Evolutionary conservation across 2,329 filamentous ascomycete species (phyloP).

Genomic region (Xylaria sp.): DNA sequence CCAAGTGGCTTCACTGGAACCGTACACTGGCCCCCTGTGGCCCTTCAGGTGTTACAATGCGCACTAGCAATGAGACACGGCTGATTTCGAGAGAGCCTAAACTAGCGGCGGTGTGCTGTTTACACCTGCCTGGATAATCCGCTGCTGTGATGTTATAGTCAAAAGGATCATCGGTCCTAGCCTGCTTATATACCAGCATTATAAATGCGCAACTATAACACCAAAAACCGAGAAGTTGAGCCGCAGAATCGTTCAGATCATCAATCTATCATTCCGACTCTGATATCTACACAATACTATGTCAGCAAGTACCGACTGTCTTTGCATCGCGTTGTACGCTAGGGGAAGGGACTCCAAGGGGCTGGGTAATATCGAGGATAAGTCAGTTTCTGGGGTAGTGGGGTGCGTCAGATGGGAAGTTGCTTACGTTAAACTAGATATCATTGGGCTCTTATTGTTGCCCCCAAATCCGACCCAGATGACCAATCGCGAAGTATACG

Average conservation of each 20-base stretch:
- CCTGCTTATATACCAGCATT: not conserved
- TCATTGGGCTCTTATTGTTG: slow-evolving; percentile 54
- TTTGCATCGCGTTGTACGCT: slow-evolving; percentile 42
- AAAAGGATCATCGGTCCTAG: not conserved
- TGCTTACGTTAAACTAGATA: slow-evolving; percentile 45
- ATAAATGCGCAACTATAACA: slow-evolving; percentile 2
- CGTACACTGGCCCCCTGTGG: not conserved
- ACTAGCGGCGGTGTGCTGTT: not conserved
- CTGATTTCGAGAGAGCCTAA: not conserved
- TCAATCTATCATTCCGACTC: not conserved
- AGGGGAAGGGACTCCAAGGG: slow-evolving; percentile 35
- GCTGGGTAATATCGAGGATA: slow-evolving; percentile 40
- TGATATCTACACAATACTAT: not conserved
- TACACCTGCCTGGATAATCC: not conserved
- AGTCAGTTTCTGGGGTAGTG: slow-evolving; percentile 23
- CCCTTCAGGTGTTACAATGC: not conserved
- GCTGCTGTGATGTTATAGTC: not conserved
- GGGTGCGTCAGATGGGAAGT: not conserved
- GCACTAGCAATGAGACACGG: slow-evolving; percentile 6
- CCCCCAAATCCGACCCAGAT: slow-evolving; percentile 50
- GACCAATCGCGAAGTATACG: slow-evolving; percentile 39
- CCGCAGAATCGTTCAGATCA: not conserved
- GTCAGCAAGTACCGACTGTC: slow-evolving; percentile 36
- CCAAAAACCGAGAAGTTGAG: not conserved
- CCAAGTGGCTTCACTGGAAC: slow-evolving; percentile 4